phyloP scores from a whole-genome alignment of 1,139 yeast genomes.

The Diutina rugosa region DNA sequence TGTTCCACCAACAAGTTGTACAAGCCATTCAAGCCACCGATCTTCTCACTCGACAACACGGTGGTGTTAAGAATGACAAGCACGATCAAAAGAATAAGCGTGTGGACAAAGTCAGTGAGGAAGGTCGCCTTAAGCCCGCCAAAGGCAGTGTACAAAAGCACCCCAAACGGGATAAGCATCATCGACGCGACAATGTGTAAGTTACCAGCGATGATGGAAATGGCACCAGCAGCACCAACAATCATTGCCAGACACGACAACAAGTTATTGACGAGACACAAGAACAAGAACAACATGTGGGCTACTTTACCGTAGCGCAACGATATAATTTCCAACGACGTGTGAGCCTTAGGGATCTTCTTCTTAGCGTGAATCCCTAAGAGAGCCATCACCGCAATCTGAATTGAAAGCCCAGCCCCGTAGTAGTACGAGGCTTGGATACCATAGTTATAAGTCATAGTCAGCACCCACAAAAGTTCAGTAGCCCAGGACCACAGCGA shows the following conservation, averaged over 20 bases:
- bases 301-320: slow-evolving; percentile 17
- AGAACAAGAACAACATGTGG: slow-evolving; percentile 19
- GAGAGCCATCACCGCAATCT: slow-evolving; percentile 16
- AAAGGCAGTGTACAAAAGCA: slow-evolving; percentile 39
- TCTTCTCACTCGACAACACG: slow-evolving; percentile 12
- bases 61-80: slow-evolving; percentile 12
- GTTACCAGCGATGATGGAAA: slow-evolving; percentile 20
- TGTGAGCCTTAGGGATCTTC: slow-evolving; percentile 17
- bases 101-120: slow-evolving; percentile 33
- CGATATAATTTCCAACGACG: slow-evolving; percentile 18
- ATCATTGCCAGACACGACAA: slow-evolving; percentile 22
- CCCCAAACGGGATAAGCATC: slow-evolving; percentile 25
- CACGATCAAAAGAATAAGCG: slow-evolving; percentile 25
- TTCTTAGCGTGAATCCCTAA: slow-evolving; percentile 19
- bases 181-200: slow-evolving; percentile 20
- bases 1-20: slow-evolving; percentile 11
- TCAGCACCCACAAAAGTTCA: slow-evolving; percentile 1
- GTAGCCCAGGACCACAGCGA: slow-evolving; percentile 6
- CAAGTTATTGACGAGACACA: slow-evolving; percentile 19
- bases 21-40: slow-evolving; percentile 19
- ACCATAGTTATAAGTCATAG: slow-evolving; percentile 10
- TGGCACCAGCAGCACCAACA: slow-evolving; percentile 23
- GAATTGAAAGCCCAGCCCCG: slow-evolving; percentile 18
- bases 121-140: slow-evolving; percentile 91
- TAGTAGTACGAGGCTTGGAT: slow-evolving; percentile 15